These are phyloP conservation scores for Talaromyces sp. DNA, from an alignment of 2,329 filamentous ascomycete species.

Conservation along the genomic window DNA sequence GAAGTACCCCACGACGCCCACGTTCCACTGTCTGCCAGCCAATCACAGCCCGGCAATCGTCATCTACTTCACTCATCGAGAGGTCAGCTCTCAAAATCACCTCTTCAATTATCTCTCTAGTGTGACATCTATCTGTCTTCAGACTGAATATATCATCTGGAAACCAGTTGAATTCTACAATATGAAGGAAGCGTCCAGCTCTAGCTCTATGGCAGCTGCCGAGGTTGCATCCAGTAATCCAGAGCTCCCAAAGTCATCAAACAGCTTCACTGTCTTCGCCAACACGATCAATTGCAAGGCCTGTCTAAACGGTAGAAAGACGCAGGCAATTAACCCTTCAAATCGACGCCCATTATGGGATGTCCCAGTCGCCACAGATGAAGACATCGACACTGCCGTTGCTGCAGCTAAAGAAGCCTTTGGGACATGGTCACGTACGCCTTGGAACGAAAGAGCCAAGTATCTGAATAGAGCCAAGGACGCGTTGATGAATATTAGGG, in stretches of 20 bases:
- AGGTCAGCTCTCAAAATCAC: not conserved
- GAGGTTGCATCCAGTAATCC: not conserved
- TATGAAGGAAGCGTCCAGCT: not conserved
- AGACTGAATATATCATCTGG: not conserved
- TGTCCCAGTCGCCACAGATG: constrained; percentile 40
- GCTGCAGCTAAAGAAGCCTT: constrained; percentile 44
- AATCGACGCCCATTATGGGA: constrained; percentile 44
- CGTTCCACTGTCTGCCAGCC: not conserved
- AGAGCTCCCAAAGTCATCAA: not conserved
- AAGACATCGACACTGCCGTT: constrained; percentile 46
- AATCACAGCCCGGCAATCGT: not conserved
- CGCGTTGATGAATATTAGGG: constrained; percentile 36
- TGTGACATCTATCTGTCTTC: no score
- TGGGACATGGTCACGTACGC: constrained; percentile 44
- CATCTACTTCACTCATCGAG: not conserved
- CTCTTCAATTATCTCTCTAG: not conserved
- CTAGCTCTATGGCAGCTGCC: not conserved
- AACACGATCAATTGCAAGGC: constrained; percentile 45
- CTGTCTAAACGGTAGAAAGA: constrained; percentile 29
- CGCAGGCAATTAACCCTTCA: constrained; percentile 43
- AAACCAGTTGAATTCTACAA: not conserved
- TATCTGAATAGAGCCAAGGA: constrained; percentile 40
- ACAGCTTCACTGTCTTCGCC: constrained; percentile 31
- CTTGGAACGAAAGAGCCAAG: constrained; percentile 41
- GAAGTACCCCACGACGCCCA: not conserved